phyloP scores from a whole-genome alignment of 257 asterid genomes.

The Solanum medicagineum region DNA sequence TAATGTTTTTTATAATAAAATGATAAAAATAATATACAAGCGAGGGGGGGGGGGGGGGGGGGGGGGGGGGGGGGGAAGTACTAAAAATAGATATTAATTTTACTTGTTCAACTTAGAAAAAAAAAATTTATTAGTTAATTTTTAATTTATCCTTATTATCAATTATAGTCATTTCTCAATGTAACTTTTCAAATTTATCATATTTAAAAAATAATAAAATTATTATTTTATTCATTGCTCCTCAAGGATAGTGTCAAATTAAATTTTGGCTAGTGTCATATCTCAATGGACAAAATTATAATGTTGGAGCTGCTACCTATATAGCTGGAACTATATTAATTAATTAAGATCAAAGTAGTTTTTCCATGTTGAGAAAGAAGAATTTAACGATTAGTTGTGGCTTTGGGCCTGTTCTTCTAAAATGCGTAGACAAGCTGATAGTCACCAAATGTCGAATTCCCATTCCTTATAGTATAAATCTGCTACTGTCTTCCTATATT shows the following conservation, averaged over 20 bases:
- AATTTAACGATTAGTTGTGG: neutral
- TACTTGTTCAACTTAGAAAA: no score
- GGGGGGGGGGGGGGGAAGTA: fast-evolving
- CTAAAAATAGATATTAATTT: no score
- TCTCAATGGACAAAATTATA: neutral
- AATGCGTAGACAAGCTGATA: neutral
- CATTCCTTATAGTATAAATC: no score
- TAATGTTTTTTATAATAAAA: no score
- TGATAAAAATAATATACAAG: no score
- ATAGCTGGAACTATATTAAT: neutral
- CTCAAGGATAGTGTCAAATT: neutral
- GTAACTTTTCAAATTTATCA: fast-evolving
- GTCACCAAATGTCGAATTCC: no score
- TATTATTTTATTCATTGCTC: no score
- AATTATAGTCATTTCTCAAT: no score
- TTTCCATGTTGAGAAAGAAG: neutral
- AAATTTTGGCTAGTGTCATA: neutral
- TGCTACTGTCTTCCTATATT: no score
- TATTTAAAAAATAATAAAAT: no score
- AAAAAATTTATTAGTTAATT: no score
- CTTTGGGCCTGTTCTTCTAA: neutral
- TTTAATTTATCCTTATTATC: no score
- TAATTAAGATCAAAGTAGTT: neutral
- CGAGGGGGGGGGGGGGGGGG: fast-evolving
- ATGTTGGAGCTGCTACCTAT: neutral